A percentile compares a stretch with the other conserved stretches of the same genome.
Evolutionary conservation across 768 basidiomycete genomes (phyloP).

Genomic region (Pisolithus microcarpus): DNA sequence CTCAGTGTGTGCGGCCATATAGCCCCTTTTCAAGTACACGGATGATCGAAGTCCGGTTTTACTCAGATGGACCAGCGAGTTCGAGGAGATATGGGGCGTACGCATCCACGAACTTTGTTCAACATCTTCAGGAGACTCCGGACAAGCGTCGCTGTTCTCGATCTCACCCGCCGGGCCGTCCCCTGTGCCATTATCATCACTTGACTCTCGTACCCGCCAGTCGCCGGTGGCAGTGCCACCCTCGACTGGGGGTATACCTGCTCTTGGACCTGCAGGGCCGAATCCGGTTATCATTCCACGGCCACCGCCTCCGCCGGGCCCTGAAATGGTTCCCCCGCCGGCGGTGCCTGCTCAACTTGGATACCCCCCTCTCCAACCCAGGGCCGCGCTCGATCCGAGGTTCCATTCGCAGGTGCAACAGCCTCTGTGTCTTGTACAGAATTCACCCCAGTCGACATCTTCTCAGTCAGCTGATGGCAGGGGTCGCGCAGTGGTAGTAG

Average conservation of each 20-base stretch:
- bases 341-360: constrained; percentile 20
- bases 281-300: constrained; percentile 13
- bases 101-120: constrained; percentile 43
- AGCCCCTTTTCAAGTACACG: constrained; percentile 64
- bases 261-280: constrained; percentile 6
- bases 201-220: background rate
- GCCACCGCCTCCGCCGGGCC: constrained; percentile 8
- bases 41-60: constrained; percentile 49
- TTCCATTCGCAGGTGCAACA: constrained; percentile 19
- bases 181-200: constrained; percentile 24
- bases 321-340: constrained; percentile 12
- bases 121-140: constrained; percentile 9
- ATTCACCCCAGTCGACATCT: no score
- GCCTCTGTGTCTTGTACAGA: background rate
- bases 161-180: constrained; percentile 20
- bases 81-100: constrained; percentile 62
- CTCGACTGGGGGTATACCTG: background rate
- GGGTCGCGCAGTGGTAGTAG: constrained; percentile 6
- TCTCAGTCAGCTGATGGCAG: no score
- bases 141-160: constrained; percentile 11
- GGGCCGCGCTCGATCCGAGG: constrained; percentile 31
- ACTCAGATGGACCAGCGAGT: constrained; percentile 53
- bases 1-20: constrained; percentile 8
- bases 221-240: constrained; percentile 2
- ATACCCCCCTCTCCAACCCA: constrained; percentile 23